Base-by-base conservation (phyloP, 768 basidiomycete genomes). In the Rhodotorula babjevae region DNA sequence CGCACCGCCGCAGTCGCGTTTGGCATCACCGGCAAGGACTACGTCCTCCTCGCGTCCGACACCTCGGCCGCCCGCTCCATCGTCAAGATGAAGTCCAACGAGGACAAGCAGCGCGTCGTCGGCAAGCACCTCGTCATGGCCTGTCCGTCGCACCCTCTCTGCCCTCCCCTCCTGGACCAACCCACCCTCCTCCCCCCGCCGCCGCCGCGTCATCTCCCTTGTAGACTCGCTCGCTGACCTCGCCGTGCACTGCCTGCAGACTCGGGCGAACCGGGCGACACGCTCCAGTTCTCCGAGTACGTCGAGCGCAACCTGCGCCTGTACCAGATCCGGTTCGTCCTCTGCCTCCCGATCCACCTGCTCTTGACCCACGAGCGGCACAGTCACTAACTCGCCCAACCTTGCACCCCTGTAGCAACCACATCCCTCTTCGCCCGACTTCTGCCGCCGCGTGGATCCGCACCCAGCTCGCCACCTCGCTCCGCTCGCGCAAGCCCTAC, bases 401-500 rank as follows among this genome's bases (percentile, higher is more conserved):
- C n/a, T 16, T 29, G 23, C 40, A 55, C 0, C 21, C 31, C 5
- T 19, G 10, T 70, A 84, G 84, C 78, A 90, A 98, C 83, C 85
- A 89, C 80, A 89, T 91, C 81, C 86, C 92, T 21, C 89, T 97
- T 57, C 89, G 91, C 57, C 95, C 96, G 4, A 85, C 89, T 19
- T 89, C 94, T 12, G 93, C 94, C 27, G 92, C 95, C 14, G 87
- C 94, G 10, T 99, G 95, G 94, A 91, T 96, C 78, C 90, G 96
- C 36, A 87, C 91, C 72, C 85, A 89, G 23, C 85, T 99, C 31
- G 95, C 96, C 47, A 87, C 91, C 61, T 92, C 91, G 0, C 82
- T 98, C 16, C 90, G 96, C 61, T 93, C 93, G 0, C 86, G 91
- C 69, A 85, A 87, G 65, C 90, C 95, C 0, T 98, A 96, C 81